Evolutionary conservation across 768 basidiomycete species (phyloP), one percentile per base, ranked within the genome.

Genomic region (Leccinum subgranulosum): DNA sequence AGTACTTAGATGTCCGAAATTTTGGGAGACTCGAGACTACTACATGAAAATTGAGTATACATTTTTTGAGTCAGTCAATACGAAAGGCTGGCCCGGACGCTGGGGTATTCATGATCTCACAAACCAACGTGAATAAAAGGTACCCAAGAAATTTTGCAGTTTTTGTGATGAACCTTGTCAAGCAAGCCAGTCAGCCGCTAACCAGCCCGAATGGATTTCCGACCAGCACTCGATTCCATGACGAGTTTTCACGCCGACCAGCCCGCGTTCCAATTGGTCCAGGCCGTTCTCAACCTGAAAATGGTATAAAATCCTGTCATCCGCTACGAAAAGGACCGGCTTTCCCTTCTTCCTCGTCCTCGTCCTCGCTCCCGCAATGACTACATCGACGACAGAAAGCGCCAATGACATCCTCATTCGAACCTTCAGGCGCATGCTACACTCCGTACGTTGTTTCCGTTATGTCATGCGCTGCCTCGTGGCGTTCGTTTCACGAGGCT

Each of bases 401-500:
- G 72, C 52, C 53, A 43, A 45, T 50, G 4, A 39, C 15, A 27
- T 45, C 33, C 31, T 49, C 39, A 25, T 21, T 15, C 46, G 39
- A 46, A 39, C 15, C 14, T 23, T 27, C 2, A 25, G 29, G 23
- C 19, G 5, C 2, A 7, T 3, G 21, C 5, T 33, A 4, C n/a
- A 23, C 8, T 17, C 9, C 34, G 62, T 64, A 54, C 25, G 63
- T 54, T 19, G 19, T 33, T 25, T 27, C 7, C 4, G 3, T 33
- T 11, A 9, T 3, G 5, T 39, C 48, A 28, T 49, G 28, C 2
- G 9, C 14, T 48, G 7, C 10, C 6, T 28, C 29, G 28, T 28
- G 14, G 1, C 1, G 17, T 17, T 25, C 14, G 3, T 34, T 31
- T 36, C n/a, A 33, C 11, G 33, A 14, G 5, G 12, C 9, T 36